Conservation (phyloP, 257 asterid species). For the Jaltomata sinuosa region DNA sequence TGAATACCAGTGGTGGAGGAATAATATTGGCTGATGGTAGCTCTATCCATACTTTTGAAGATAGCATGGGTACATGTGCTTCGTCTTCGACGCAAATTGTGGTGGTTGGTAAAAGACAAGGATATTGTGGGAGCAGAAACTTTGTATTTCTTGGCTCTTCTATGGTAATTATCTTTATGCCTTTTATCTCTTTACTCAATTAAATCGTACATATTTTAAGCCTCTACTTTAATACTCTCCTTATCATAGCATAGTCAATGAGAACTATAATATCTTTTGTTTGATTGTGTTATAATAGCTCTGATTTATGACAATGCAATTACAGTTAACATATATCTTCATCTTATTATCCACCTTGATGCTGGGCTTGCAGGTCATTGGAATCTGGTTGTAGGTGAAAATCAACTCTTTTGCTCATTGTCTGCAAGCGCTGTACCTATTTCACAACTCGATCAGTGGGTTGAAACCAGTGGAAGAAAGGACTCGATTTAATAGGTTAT, state of each 20-base stretch:
- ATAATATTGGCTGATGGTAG: conserved; percentile 6
- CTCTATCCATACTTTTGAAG: conserved; percentile 5
- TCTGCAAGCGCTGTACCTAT: not conserved
- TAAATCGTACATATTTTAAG: not conserved
- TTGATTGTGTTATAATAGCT: not conserved
- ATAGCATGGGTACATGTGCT: conserved; percentile 13
- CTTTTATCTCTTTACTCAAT: not conserved
- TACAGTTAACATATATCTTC: not conserved
- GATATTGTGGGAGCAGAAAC: conserved; percentile 19
- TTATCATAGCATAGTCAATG: not conserved
- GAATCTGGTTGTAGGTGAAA: not conserved
- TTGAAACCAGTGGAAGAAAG: not conserved
- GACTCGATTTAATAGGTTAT: not conserved
- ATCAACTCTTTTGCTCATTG: not conserved
- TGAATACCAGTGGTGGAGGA: conserved; percentile 18
- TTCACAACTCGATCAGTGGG: not conserved
- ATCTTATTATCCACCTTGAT: not conserved
- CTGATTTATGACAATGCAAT: not conserved
- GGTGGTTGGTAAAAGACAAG: conserved; percentile 24
- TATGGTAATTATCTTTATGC: not conserved
- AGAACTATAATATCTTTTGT: not conserved
- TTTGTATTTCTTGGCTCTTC: not conserved
- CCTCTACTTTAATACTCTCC: too few relatives aligned
- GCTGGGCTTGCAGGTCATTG: not conserved
- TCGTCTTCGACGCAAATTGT: conserved; percentile 31